These are phyloP conservation scores for Huntiella decipiens DNA, from an alignment of 2,329 filamentous ascomycete species.

Conservation along the genomic window DNA sequence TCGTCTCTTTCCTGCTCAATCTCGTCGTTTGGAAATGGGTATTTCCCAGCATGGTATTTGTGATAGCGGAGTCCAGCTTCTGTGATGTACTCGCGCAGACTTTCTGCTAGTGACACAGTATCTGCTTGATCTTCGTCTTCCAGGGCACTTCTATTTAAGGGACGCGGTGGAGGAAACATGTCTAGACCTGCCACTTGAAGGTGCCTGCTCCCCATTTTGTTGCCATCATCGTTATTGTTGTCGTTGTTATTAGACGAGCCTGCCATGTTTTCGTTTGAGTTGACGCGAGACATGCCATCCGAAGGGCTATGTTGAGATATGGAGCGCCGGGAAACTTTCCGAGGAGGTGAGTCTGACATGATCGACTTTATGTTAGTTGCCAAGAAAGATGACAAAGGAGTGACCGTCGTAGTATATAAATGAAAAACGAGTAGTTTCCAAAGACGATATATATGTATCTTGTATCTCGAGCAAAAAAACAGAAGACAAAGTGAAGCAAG, in stretches of 20 bases:
- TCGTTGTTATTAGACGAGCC: too few species aligned
- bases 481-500: too few species aligned
- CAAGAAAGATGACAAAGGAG: not conserved
- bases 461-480: too few species aligned
- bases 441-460: too few species aligned
- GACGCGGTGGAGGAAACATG: too few species aligned
- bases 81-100: constrained; percentile 24
- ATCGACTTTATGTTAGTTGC: not conserved
- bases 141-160: too few species aligned
- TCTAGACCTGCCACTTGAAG: too few species aligned
- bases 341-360: constrained; percentile 8
- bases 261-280: too few species aligned
- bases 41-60: constrained; percentile 21
- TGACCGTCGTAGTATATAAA: not conserved
- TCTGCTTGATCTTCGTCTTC: constrained; percentile 12
- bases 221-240: too few species aligned
- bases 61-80: constrained; percentile 27
- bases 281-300: not conserved
- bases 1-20: constrained; percentile 24
- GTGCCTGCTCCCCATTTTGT: too few species aligned
- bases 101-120: constrained; percentile 23
- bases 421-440: not conserved
- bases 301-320: constrained; percentile 2
- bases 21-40: constrained; percentile 26
- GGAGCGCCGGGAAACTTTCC: constrained; percentile 2